Evolutionary conservation across 257 asterid genomes (phyloP), one percentile per base, ranked within the genome.

Genomic region (Hygrophila difformis): DNA sequence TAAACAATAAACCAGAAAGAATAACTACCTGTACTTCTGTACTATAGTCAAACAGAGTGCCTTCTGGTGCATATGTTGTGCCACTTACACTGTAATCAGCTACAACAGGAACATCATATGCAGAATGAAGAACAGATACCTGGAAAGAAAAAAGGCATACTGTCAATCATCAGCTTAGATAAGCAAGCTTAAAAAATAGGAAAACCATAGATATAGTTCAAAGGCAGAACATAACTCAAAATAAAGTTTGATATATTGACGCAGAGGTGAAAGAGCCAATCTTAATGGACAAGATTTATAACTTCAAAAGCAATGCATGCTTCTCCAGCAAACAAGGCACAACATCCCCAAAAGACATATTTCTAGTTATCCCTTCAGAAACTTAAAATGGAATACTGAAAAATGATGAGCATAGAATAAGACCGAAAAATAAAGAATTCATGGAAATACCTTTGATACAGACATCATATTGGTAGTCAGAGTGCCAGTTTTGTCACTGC

Each of bases 401-500:
- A 33, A 33, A 33, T 9, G 1, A 10, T 9, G 26, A 51, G 23
- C 53, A 52, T 44, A 29, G 15, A 48, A 37, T 40, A 11, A 18
- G 38, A 34, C n/a, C n/a, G 39, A 42, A 56, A 16, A 51, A 51
- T 41, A 36, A 53, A 48, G 38, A 18, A 45, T 44, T 28, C 18
- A 33, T 18, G 43, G 47, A 48, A 41, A 53, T 39, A 87, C 97
- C 98, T 91, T 86, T 35, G 98, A 73, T 63, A 80, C 96, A 55
- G 98, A 86, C 98, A 91, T 91, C 98, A 91, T 91, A 69, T 86
- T 91, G 52, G 98, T 91, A 55, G 98, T 91, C 72, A 91, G 76
- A 37, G 98, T 91, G 59, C 98, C 98, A 55, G 98, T 91, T 82
- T 91, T 91, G 76, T 91, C 98, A 69, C 98, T 91, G 86, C 98